Evolutionary conservation across 2,329 filamentous ascomycete genomes (phyloP), one percentile per base, ranked within the genome.

Genomic region (Nemania serpens): DNA sequence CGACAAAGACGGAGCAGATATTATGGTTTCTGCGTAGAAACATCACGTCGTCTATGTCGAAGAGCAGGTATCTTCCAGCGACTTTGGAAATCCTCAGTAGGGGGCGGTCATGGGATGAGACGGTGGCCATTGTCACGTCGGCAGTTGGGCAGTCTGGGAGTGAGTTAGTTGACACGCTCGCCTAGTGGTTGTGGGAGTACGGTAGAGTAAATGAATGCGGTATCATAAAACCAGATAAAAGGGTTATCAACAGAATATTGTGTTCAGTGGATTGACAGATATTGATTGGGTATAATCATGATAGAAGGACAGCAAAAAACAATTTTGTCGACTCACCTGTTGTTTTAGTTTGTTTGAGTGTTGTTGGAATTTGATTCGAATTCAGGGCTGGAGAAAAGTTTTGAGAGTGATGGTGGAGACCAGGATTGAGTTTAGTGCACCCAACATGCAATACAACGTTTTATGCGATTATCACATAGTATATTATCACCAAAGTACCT

Each of bases 201-300:
- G 34, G 17, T n/a, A 52, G 61, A 67, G 70, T 67, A 72, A 74
- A 75, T 62, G 55, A 59, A 70, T 71, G 45, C 59, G 63, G 55
- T 69, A 75, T 79, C 77, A 81, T 79, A 73, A 73, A 77, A 79
- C 77, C 76, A 67, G 66, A 63, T 66, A 62, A 75, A 77, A 77
- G 77, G 76, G 63, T 74, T 76, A 76, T 84, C 81, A 81, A 79
- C 75, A 79, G 10, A 57, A 77, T 77, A 22, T 79, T 74, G 78
- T 79, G 79, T 79, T 91, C 88, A 90, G 89, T 82, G 87, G 89
- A 91, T 91, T 91, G 89, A 91, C 89, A 91, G 89, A 91, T 91
- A 86, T 80, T 79, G 67, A 71, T 77, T 77, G 78, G 78, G 73
- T 81, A 78, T 86, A 86, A 87, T 90, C 88, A 90, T 90, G 66